phyloP scores from a whole-genome alignment of 83 land plant species.

The Larix sibirica region DNA sequence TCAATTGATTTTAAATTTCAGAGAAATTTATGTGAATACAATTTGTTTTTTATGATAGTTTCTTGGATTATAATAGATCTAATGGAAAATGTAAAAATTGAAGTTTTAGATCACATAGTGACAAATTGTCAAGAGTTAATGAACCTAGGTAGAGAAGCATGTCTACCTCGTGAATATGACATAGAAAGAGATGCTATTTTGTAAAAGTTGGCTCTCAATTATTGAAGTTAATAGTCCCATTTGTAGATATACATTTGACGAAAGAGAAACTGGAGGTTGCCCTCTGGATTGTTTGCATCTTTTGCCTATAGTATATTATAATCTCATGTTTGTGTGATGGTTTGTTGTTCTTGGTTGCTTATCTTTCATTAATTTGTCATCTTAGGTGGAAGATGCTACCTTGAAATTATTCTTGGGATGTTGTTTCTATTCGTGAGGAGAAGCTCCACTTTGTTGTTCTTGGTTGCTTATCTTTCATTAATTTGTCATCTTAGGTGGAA shows the following conservation, averaged over 20 bases:
- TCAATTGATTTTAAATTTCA: neutral
- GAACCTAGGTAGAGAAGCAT: neutral
- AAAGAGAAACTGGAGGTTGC: neutral
- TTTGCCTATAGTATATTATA: neutral
- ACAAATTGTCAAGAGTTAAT: neutral
- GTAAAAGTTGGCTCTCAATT: neutral
- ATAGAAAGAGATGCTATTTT: neutral
- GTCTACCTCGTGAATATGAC: neutral
- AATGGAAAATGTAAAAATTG: neutral
- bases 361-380: neutral
- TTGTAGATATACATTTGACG: neutral
- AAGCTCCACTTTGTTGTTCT: neutral
- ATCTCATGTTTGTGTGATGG: neutral
- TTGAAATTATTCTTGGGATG: too few relatives aligned
- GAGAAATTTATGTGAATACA: neutral
- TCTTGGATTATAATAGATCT: constrained; percentile 3
- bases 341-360: neutral
- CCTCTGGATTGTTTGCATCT: neutral
- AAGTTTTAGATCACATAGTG: neutral
- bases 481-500: neutral
- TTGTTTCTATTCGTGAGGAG: too few relatives aligned
- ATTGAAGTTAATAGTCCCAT: neutral
- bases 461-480: neutral
- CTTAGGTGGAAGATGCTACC: neutral
- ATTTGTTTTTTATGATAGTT: neutral